These are phyloP conservation scores for Camellia granthamiana DNA, from an alignment of 148 eudicot genomes.

Conservation along the genomic window DNA sequence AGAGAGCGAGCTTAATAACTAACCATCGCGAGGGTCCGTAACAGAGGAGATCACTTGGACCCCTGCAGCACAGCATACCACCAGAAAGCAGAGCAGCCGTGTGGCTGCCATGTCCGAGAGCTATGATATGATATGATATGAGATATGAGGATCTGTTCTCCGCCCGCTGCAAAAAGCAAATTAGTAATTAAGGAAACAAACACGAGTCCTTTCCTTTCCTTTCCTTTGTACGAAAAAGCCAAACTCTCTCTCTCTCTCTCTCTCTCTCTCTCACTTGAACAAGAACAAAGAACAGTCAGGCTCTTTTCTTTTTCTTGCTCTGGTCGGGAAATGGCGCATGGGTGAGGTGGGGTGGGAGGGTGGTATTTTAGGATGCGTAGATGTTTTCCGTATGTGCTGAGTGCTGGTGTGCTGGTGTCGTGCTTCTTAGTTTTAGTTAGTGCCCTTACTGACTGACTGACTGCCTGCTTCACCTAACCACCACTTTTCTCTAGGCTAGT, in stretches of 20 bases:
- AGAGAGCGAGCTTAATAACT: background rate
- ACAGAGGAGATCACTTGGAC: slow-evolving; percentile 31
- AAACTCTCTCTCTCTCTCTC: background rate
- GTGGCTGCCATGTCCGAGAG: slow-evolving; percentile 18
- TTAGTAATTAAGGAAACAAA: no score
- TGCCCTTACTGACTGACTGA: background rate
- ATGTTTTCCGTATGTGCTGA: background rate
- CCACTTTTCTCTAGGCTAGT: background rate
- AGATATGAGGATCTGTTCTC: background rate
- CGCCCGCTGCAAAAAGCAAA: background rate
- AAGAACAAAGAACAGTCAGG: background rate
- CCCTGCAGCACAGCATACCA: slow-evolving; percentile 12
- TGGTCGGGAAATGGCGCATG: background rate
- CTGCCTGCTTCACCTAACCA: background rate
- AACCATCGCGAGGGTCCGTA: slow-evolving; percentile 72
- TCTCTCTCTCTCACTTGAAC: no score
- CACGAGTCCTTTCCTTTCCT: no score
- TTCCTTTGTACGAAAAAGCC: background rate
- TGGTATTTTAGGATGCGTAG: background rate
- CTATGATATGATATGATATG: no score
- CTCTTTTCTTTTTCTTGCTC: background rate
- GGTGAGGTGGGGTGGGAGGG: background rate
- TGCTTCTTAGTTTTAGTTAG: background rate
- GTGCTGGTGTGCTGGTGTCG: background rate
- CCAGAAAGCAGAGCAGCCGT: slow-evolving; percentile 28